Evolutionary conservation across 805 yeast species (phyloP).

Genomic region (Lipomyces japonicus): DNA sequence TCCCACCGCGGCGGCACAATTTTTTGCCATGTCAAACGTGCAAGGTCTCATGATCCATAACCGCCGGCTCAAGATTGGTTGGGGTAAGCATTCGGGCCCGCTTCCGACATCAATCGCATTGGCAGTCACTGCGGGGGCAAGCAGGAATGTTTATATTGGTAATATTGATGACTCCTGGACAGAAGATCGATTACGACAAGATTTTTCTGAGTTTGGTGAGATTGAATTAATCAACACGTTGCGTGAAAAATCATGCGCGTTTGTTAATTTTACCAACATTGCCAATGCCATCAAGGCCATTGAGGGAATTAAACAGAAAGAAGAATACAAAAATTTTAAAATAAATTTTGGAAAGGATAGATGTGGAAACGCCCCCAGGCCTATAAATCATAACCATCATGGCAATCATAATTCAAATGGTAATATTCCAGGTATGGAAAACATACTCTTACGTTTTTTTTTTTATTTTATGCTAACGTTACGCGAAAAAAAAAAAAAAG

Average conservation of each 20-base stretch:
- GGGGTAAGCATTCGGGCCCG: slow-evolving; percentile 98
- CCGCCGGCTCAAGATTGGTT: slow-evolving; percentile 84
- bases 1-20: slow-evolving; percentile 96
- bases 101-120: slow-evolving; percentile 78
- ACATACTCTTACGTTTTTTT: background rate
- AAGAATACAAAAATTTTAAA: slow-evolving; percentile 59
- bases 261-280: slow-evolving; percentile 86
- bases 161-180: slow-evolving; percentile 48
- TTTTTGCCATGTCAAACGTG: slow-evolving; percentile 87
- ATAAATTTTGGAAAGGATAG: slow-evolving; percentile 92
- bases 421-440: background rate
- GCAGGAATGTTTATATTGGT: slow-evolving; percentile 89
- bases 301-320: slow-evolving; percentile 78
- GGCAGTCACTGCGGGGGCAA: slow-evolving; percentile 91
- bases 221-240: slow-evolving; percentile 91
- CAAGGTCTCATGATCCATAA: slow-evolving; percentile 85
- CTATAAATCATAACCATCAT: slow-evolving; percentile 3
- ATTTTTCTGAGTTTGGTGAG: slow-evolving; percentile 82
- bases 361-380: slow-evolving; percentile 88
- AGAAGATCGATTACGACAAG: slow-evolving; percentile 60
- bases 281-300: slow-evolving; percentile 89
- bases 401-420: slow-evolving; percentile 3
- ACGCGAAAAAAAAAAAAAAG: background rate
- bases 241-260: slow-evolving; percentile 80
- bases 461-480: background rate